Conservation (phyloP, 2,329 filamentous ascomycete species). For the Drechslerella coelobrocha region DNA sequence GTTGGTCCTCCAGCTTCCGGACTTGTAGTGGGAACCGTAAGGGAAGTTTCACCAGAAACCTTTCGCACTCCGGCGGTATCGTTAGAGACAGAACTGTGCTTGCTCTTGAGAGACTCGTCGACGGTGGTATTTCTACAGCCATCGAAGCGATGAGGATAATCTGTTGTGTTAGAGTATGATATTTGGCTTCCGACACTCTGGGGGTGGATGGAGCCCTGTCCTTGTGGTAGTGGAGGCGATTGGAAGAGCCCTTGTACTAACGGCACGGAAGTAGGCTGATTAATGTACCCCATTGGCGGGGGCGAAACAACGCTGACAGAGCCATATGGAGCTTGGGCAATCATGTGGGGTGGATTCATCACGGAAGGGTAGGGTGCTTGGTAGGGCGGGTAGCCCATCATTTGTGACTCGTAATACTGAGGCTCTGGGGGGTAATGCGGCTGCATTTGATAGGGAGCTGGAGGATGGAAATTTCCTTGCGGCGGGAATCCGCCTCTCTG, state of each 20-base stretch:
- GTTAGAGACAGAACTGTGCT: conserved; percentile 26
- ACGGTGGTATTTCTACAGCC: conserved; percentile 7
- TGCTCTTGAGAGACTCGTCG: conserved; percentile 23
- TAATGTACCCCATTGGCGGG: conserved; percentile 23
- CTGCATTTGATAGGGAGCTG: conserved; percentile 17
- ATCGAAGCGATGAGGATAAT: conserved; percentile 27
- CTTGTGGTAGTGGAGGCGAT: conserved; percentile 10
- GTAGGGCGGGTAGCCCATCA: conserved; percentile 37
- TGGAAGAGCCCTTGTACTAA: conserved; percentile 21
- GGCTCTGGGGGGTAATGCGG: not conserved
- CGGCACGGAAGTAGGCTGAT: conserved; percentile 18
- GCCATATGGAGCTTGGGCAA: conserved; percentile 23
- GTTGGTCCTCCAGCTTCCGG: not conserved
- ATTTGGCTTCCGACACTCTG: conserved; percentile 7
- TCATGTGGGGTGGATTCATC: conserved; percentile 20
- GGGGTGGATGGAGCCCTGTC: conserved; percentile 3
- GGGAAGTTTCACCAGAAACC: conserved; percentile 26
- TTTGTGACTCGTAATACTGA: conserved; percentile 23
- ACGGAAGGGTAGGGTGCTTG: conserved; percentile 25
- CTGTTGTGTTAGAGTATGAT: conserved; percentile 12
- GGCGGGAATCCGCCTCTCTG: conserved; percentile 20
- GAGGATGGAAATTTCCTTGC: conserved; percentile 18
- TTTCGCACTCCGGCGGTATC: conserved; percentile 27
- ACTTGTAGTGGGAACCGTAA: conserved; percentile 11
- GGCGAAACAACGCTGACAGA: conserved; percentile 27